phyloP scores from a whole-genome alignment of 257 asterid genomes.

The Euphrasia confusa region DNA sequence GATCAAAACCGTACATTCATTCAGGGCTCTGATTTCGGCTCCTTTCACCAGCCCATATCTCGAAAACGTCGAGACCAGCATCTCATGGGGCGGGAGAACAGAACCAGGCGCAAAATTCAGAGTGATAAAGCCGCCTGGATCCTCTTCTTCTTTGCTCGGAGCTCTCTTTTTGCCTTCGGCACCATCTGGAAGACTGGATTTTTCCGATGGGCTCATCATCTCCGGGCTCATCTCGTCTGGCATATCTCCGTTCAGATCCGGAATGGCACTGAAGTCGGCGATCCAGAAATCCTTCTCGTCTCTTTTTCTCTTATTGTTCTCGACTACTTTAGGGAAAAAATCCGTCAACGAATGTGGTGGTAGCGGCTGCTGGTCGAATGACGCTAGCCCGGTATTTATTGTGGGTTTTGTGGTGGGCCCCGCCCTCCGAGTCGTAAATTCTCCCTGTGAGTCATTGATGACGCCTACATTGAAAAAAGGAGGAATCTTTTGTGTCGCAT shows the following conservation, averaged over 20 bases:
- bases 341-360: slow-evolving; percentile 23
- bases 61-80: slow-evolving; percentile 36
- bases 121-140: slow-evolving; percentile 39
- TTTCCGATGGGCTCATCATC: slow-evolving; percentile 17
- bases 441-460: slow-evolving; percentile 22
- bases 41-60: slow-evolving; percentile 55
- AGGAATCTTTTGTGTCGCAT: slow-evolving; percentile 19
- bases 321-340: slow-evolving; percentile 21
- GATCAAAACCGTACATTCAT: slow-evolving; percentile 35
- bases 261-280: slow-evolving; percentile 36
- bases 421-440: slow-evolving; percentile 16
- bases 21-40: slow-evolving; percentile 36
- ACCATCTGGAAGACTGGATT: slow-evolving; percentile 21
- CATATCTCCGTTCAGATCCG: slow-evolving; percentile 61
- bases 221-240: slow-evolving; percentile 17
- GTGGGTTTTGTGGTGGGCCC: slow-evolving; percentile 7
- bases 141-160: slow-evolving; percentile 29
- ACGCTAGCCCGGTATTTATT: slow-evolving; percentile 22
- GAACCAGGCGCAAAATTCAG: slow-evolving; percentile 44
- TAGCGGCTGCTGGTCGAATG: slow-evolving; percentile 14
- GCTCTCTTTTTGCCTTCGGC: slow-evolving; percentile 28
- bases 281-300: slow-evolving; percentile 25
- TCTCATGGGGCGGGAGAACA: slow-evolving; percentile 43
- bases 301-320: slow-evolving; percentile 38
- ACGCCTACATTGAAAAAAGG: slow-evolving; percentile 22